A percentile compares a stretch with the other conserved stretches of the same genome.
Evolutionary conservation across 2,329 filamentous ascomycete species (phyloP).

Genomic region (Neopestalotiopsis clavispora): DNA sequence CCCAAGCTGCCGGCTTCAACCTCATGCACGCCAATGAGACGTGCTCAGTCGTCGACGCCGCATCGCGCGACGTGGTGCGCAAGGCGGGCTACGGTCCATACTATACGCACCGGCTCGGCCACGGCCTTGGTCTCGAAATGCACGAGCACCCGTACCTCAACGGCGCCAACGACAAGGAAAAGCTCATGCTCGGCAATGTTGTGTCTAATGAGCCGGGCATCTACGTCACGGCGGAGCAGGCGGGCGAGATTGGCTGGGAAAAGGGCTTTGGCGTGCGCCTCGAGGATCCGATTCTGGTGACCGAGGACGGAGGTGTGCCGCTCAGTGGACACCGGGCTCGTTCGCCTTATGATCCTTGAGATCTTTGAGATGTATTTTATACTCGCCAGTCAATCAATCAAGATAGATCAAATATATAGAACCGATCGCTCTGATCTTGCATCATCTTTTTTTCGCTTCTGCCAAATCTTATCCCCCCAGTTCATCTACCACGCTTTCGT

Average conservation of each 20-base stretch:
- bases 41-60: conserved; percentile 33
- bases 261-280: conserved; percentile 33
- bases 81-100: conserved; percentile 30
- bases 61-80: conserved; percentile 30
- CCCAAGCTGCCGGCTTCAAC: conserved; percentile 32
- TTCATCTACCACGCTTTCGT: neutral
- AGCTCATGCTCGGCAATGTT: conserved; percentile 30
- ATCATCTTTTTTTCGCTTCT: no score
- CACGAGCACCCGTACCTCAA: conserved; percentile 38
- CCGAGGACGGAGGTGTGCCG: conserved; percentile 31
- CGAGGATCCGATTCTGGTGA: conserved; percentile 35
- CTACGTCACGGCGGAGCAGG: conserved; percentile 36
- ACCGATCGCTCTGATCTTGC: no score
- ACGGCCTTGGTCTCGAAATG: conserved; percentile 33
- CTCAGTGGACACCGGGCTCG: conserved; percentile 32
- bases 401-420: neutral
- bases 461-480: neutral
- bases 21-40: conserved; percentile 33
- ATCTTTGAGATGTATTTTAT: neutral
- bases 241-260: conserved; percentile 27
- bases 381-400: neutral
- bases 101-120: conserved; percentile 35
- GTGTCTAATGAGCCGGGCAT: conserved; percentile 36
- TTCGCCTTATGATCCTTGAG: conserved; percentile 33
- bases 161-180: conserved; percentile 35